phyloP scores from a whole-genome alignment of 2,329 filamentous ascomycete genomes.

The Colletotrichum costaricense region DNA sequence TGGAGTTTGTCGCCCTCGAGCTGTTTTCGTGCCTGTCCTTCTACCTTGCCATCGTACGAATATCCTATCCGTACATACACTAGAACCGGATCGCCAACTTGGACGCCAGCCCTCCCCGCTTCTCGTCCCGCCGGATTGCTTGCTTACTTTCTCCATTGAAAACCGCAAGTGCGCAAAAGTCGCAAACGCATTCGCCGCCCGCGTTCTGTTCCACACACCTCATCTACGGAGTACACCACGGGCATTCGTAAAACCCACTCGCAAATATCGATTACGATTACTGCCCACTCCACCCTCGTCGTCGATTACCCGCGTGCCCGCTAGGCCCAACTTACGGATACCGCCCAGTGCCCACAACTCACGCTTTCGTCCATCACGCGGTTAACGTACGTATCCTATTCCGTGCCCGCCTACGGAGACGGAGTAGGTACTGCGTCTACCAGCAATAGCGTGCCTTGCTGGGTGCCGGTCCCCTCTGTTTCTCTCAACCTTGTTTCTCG shows the following conservation, averaged over 20 bases:
- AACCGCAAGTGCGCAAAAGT: not conserved
- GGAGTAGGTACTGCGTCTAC: not conserved
- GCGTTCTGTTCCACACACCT: not conserved
- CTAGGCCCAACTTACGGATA: not conserved
- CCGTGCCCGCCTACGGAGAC: no score
- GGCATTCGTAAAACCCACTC: not conserved
- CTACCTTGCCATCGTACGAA: not conserved
- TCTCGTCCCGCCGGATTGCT: not conserved
- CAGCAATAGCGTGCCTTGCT: not conserved
- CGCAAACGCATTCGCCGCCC: not conserved
- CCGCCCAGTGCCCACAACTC: no score
- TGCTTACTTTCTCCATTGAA: not conserved
- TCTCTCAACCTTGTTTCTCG: conserved; percentile 2
- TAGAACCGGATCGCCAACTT: not conserved
- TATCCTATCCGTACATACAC: not conserved
- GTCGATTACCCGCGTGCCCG: not conserved
- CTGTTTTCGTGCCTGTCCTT: not conserved
- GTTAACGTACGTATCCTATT: no score
- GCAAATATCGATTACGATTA: conserved; percentile 1
- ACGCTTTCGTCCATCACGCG: no score
- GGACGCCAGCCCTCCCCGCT: conserved; percentile 12
- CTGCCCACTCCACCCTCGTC: conserved; percentile 4
- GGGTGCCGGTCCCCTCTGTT: not conserved
- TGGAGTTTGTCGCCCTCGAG: not conserved
- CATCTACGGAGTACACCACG: not conserved